Evolutionary conservation across 345 rosid species (phyloP).

Genomic region (Brassica rapa): DNA sequence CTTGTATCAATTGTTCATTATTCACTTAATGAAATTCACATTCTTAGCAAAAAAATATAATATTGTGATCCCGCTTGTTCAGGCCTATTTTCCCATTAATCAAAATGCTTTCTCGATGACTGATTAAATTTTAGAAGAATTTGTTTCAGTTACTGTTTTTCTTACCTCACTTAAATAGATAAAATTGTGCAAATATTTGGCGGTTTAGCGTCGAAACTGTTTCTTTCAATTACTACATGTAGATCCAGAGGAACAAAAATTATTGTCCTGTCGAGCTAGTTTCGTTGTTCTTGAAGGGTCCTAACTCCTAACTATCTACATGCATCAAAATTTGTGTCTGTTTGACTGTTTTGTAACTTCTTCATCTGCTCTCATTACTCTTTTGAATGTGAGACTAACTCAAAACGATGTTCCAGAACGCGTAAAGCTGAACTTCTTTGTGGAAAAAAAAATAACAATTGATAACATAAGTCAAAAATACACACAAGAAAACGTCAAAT

Average conservation of each 20-base stretch:
- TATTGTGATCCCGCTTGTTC: not conserved
- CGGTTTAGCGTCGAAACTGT: not conserved
- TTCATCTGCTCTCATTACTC: not conserved
- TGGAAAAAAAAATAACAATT: not conserved
- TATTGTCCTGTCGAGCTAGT: not conserved
- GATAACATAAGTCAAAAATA: not conserved
- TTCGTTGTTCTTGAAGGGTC: not conserved
- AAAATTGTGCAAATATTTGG: not conserved
- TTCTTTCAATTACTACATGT: not conserved
- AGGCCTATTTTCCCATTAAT: not conserved
- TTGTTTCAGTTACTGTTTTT: not conserved
- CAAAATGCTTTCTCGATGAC: not conserved
- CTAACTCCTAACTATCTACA: not conserved
- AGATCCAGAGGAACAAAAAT: not conserved
- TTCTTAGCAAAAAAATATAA: too few relatives aligned
- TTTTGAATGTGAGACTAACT: not conserved
- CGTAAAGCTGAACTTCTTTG: not conserved
- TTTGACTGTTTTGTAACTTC: not conserved
- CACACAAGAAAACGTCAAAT: not conserved
- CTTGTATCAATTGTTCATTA: too few relatives aligned
- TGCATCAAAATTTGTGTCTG: not conserved
- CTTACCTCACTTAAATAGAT: not conserved
- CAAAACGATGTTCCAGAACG: not conserved
- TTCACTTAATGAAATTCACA: too few relatives aligned
- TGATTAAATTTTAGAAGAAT: not conserved